Conservation (phyloP, 176 grass and related monocot species). For the Ananas comosus region DNA sequence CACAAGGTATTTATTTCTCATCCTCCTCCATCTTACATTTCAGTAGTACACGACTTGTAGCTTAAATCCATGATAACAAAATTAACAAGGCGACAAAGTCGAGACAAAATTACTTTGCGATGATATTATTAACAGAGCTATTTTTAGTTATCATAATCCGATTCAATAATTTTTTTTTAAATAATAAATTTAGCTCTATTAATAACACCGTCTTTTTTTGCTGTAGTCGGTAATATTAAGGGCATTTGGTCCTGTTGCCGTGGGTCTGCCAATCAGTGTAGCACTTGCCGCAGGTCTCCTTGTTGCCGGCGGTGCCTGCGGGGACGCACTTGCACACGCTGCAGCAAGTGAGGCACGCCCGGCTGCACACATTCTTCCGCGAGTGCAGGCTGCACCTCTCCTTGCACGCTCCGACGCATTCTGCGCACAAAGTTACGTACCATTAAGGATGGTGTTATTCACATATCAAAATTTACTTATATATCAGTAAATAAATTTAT, state of each 20-base stretch:
- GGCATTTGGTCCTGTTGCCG: conserved; percentile 89
- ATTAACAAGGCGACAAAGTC: too few relatives aligned
- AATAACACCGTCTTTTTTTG: background rate
- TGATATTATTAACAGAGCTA: too few relatives aligned
- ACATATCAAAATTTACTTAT: too few relatives aligned
- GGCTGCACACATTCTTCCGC: conserved; percentile 58
- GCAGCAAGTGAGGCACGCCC: conserved; percentile 84
- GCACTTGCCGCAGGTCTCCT: conserved; percentile 81
- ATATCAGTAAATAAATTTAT: background rate
- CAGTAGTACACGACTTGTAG: too few relatives aligned
- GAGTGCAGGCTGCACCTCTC: conserved; percentile 55
- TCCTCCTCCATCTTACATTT: too few relatives aligned
- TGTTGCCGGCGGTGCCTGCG: conserved; percentile 71
- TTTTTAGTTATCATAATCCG: too few relatives aligned
- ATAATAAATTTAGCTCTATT: background rate
- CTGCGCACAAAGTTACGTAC: background rate
- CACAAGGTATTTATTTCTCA: too few relatives aligned
- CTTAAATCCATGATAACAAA: too few relatives aligned
- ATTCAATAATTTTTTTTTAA: background rate
- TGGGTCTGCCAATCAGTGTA: conserved; percentile 88
- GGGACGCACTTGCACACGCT: conserved; percentile 75
- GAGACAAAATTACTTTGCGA: too few relatives aligned
- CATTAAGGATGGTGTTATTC: too few relatives aligned
- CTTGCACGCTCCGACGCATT: conserved; percentile 47
- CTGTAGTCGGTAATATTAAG: conserved; percentile 24